phyloP scores from a whole-genome alignment of 106 monocot genomes.

The Triglochin maritima region DNA sequence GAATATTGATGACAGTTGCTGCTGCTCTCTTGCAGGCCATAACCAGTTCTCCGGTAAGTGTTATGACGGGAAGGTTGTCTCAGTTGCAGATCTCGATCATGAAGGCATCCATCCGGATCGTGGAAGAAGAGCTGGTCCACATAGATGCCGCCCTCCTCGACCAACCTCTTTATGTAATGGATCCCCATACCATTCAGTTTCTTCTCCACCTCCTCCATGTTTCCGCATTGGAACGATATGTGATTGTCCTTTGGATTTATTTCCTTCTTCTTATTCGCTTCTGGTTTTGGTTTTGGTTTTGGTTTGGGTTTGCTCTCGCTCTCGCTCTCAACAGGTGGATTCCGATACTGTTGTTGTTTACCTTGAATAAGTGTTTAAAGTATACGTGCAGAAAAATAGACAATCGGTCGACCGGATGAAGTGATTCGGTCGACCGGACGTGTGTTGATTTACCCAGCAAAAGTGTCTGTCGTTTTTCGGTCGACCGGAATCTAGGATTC shows the following conservation, averaged over 20 bases:
- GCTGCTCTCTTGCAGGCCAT: constrained; percentile 33
- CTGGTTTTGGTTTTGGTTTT: constrained; percentile 5
- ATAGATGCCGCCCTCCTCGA: constrained; percentile 65
- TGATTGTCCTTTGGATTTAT: constrained; percentile 85
- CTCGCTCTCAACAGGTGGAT: constrained; percentile 77
- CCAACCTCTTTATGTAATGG: constrained; percentile 25
- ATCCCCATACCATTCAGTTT: constrained; percentile 56
- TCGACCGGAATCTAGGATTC: too few species aligned
- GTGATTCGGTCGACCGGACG: too few species aligned
- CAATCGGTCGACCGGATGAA: too few species aligned
- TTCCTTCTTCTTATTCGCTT: constrained; percentile 34
- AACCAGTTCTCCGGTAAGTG: constrained; percentile 26
- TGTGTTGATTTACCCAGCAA: too few species aligned
- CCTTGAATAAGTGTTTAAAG: too few species aligned
- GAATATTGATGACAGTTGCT: background rate
- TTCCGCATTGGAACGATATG: constrained; percentile 90
- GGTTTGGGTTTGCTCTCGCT: too few species aligned
- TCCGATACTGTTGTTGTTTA: too few species aligned
- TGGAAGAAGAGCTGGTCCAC: constrained; percentile 94
- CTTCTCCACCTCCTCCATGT: constrained; percentile 40
- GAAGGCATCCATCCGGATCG: constrained; percentile 88
- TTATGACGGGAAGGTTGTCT: constrained; percentile 70
- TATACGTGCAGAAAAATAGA: too few species aligned
- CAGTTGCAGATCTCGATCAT: constrained; percentile 99
- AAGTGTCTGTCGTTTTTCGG: too few species aligned